phyloP scores from a whole-genome alignment of 306 rosid species.

The Malus asiatica region DNA sequence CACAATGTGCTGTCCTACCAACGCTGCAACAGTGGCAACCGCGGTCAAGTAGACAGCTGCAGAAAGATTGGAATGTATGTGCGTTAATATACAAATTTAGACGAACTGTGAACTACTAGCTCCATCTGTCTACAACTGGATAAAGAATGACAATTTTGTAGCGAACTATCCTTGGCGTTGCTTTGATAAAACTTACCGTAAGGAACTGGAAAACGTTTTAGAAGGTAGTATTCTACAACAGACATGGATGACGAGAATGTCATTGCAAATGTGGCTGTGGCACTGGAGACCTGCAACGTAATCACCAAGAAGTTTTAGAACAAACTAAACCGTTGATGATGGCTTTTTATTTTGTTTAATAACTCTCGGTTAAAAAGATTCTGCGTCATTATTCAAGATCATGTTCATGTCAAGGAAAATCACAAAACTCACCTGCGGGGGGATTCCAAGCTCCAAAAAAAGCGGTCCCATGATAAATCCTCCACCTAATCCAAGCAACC shows the following conservation, averaged over 20 bases:
- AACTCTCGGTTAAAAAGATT: background rate
- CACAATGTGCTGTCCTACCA: conserved; percentile 70
- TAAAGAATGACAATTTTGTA: background rate
- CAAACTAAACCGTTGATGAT: background rate
- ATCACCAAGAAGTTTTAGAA: background rate
- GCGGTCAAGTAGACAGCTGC: conserved; percentile 62
- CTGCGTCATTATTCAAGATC: background rate
- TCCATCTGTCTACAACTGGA: background rate
- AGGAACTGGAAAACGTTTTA: conserved; percentile 83
- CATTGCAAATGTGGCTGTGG: conserved; percentile 95
- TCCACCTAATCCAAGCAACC: conserved; percentile 91
- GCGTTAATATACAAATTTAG: background rate
- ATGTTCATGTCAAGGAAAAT: background rate
- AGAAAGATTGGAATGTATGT: background rate
- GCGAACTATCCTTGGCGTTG: background rate
- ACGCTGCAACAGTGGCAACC: conserved; percentile 77
- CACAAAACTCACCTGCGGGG: conserved; percentile 65
- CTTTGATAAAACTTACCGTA: conserved; percentile 40
- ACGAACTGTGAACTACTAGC: background rate
- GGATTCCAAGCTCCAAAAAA: conserved; percentile 84
- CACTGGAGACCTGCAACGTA: conserved; percentile 74
- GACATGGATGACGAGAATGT: conserved; percentile 96
- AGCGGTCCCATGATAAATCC: conserved; percentile 96
- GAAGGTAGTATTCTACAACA: conserved; percentile 81
- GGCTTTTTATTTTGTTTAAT: background rate